A percentile compares a stretch with the other conserved stretches of the same genome.
Evolutionary conservation across 2,329 filamentous ascomycete genomes (phyloP).

Genomic region (Aureobasidium sp.): DNA sequence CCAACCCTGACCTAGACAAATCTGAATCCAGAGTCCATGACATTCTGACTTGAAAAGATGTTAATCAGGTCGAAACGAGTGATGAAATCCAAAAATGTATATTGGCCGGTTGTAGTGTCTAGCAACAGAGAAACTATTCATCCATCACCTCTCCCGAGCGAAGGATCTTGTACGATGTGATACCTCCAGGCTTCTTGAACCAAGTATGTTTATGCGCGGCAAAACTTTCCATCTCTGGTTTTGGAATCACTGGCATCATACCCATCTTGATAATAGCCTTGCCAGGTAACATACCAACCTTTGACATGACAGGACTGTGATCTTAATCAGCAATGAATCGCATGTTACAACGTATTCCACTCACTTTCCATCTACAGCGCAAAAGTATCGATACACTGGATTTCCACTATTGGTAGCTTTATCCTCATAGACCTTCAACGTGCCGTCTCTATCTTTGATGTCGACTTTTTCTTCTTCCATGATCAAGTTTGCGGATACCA

Average conservation of each 20-base stretch:
- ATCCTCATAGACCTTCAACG: constrained; percentile 52
- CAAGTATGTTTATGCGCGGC: constrained; percentile 47
- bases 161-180: constrained; percentile 43
- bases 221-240: constrained; percentile 53
- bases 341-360: constrained; percentile 28
- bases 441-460: constrained; percentile 49
- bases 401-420: constrained; percentile 53
- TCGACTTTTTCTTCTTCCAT: constrained; percentile 52
- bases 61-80: not conserved
- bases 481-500: constrained; percentile 43
- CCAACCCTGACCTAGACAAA: not conserved
- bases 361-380: constrained; percentile 50
- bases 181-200: constrained; percentile 43
- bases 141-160: constrained; percentile 11
- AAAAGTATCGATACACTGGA: constrained; percentile 51
- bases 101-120: not conserved
- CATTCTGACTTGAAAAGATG: not conserved
- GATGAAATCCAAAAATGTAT: not conserved
- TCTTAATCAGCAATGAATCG: not conserved
- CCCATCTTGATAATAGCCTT: constrained; percentile 58
- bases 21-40: too few species aligned
- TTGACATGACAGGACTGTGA: constrained; percentile 52
- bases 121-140: not conserved
- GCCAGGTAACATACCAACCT: constrained; percentile 31
- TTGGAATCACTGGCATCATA: constrained; percentile 53